These are phyloP conservation scores for Calonectria pseudoturangicola DNA, from an alignment of 2,329 filamentous ascomycete species.

Conservation along the genomic window DNA sequence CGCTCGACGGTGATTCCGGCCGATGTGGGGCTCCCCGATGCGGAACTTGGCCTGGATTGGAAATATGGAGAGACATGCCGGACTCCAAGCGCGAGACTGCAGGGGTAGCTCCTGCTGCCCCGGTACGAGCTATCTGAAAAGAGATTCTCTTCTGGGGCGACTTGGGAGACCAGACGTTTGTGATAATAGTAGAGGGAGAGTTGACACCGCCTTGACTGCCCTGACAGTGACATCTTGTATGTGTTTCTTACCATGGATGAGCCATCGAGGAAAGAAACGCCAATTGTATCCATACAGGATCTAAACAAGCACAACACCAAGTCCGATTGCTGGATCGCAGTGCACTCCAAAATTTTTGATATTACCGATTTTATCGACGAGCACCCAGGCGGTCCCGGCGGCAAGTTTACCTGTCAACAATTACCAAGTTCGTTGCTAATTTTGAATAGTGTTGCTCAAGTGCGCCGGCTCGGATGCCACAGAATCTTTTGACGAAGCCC, in stretches of 20 bases:
- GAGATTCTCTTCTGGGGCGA: constrained; percentile 11
- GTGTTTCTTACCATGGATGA: constrained; percentile 36
- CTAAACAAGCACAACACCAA: constrained; percentile 68
- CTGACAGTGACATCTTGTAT: neutral
- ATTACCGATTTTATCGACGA: constrained; percentile 77
- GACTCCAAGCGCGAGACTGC: constrained; percentile 3
- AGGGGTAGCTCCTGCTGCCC: neutral
- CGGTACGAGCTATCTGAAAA: constrained; percentile 23
- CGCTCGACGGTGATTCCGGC: constrained; percentile 33
- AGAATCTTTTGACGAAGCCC: constrained; percentile 69
- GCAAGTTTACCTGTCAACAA: constrained; percentile 43
- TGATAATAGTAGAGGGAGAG: neutral
- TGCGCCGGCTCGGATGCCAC: constrained; percentile 74
- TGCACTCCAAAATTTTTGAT: constrained; percentile 81
- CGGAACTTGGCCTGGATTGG: constrained; percentile 26
- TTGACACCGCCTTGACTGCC: constrained; percentile 1
- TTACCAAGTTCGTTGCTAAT: constrained; percentile 43
- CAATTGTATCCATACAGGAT: constrained; percentile 56
- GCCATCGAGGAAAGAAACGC: constrained; percentile 23
- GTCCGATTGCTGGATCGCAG: constrained; percentile 79
- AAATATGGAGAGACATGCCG: constrained; percentile 20
- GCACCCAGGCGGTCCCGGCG: constrained; percentile 62
- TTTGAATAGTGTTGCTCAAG: constrained; percentile 67
- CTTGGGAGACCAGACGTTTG: neutral
- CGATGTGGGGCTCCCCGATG: constrained; percentile 33